phyloP scores from a whole-genome alignment of 2,329 filamentous ascomycete genomes.

The Gremmenia infestans region DNA sequence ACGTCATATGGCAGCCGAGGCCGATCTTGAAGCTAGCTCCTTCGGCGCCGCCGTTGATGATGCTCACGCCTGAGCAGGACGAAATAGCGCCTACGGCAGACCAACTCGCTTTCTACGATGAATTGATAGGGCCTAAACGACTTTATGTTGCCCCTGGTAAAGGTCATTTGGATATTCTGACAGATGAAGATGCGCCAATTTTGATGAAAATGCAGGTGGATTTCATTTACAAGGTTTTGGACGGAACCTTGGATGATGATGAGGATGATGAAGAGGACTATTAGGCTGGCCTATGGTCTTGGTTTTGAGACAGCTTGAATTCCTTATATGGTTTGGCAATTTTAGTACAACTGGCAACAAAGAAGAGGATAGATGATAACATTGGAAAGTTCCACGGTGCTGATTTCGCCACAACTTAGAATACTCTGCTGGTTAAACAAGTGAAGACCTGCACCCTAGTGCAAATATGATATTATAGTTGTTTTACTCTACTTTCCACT shows the following conservation, averaged over 20 bases:
- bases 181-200: conserved; percentile 7
- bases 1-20: conserved; percentile 3
- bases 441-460: too few species aligned
- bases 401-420: too few species aligned
- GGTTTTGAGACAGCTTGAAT: too few species aligned
- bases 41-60: conserved; percentile 8
- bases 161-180: conserved; percentile 20
- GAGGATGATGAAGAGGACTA: too few species aligned
- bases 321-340: too few species aligned
- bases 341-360: too few species aligned
- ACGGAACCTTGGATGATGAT: not conserved
- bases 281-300: too few species aligned
- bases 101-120: conserved; percentile 5
- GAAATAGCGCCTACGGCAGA: not conserved
- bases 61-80: conserved; percentile 4
- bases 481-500: too few species aligned
- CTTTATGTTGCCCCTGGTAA: conserved; percentile 11
- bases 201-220: conserved; percentile 10
- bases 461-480: too few species aligned
- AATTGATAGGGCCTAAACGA: conserved; percentile 9
- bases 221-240: not conserved
- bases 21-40: not conserved
- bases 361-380: too few species aligned
- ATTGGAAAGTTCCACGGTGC: too few species aligned
- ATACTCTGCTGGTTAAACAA: too few species aligned